Conservation (phyloP, 495 filamentous ascomycete genomes). For the Extremus antarcticus region DNA sequence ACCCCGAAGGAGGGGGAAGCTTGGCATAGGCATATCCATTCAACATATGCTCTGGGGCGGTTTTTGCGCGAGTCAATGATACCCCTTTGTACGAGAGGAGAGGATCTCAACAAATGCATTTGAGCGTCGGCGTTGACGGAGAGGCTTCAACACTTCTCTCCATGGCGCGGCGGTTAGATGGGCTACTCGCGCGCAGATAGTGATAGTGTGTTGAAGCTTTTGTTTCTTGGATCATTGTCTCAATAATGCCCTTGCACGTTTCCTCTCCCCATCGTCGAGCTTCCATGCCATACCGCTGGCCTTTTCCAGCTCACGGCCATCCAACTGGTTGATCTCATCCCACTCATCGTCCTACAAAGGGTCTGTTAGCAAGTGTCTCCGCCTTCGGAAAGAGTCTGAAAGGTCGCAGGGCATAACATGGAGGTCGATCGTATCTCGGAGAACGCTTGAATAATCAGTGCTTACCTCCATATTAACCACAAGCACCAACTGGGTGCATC, state of each 20-base stretch:
- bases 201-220: too few relatives aligned
- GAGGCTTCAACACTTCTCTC: slow-evolving; percentile 16
- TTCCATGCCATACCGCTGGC: slow-evolving; percentile 38
- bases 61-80: not conserved
- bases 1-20: not conserved
- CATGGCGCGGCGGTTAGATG: not conserved
- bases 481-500: slow-evolving; percentile 73
- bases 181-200: not conserved
- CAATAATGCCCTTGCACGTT: slow-evolving; percentile 48
- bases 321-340: slow-evolving; percentile 52
- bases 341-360: slow-evolving; percentile 98
- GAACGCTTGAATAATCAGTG: too few relatives aligned
- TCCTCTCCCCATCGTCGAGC: slow-evolving; percentile 51
- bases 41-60: slow-evolving; percentile 11
- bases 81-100: not conserved
- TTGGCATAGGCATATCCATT: slow-evolving; percentile 1
- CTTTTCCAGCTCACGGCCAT: slow-evolving; percentile 32
- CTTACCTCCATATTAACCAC: slow-evolving; percentile 94
- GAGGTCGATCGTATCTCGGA: too few relatives aligned
- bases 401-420: too few relatives aligned
- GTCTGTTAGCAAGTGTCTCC: too few relatives aligned
- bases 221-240: too few relatives aligned
- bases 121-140: slow-evolving; percentile 14
- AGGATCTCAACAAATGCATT: not conserved
- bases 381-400: too few relatives aligned